Conservation (phyloP, 2,329 filamentous ascomycete species). For the Acarospora socialis region DNA sequence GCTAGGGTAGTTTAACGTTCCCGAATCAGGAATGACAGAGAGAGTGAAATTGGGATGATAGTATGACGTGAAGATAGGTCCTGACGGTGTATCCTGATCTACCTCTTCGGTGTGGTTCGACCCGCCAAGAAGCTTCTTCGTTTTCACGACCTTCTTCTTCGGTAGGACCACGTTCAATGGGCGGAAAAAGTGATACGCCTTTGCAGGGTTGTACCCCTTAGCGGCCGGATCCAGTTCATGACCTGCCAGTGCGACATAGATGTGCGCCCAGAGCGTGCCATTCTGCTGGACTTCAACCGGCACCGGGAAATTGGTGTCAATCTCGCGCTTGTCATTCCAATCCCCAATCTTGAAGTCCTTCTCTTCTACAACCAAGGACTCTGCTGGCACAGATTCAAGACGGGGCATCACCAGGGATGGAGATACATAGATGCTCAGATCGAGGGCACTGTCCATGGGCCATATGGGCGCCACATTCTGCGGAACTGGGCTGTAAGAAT, state of each 20-base stretch:
- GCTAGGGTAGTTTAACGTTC: slow-evolving; percentile 50
- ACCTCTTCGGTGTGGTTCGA: slow-evolving; percentile 26
- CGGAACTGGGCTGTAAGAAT: slow-evolving; percentile 46
- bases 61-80: slow-evolving; percentile 65
- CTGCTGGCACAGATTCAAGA: slow-evolving; percentile 48
- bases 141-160: slow-evolving; percentile 82
- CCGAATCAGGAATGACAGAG: slow-evolving; percentile 69
- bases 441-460: slow-evolving; percentile 62
- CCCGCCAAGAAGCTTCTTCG: slow-evolving; percentile 61
- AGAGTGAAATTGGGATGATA: slow-evolving; percentile 93
- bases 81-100: slow-evolving; percentile 40
- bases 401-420: slow-evolving; percentile 55
- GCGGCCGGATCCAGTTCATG: slow-evolving; percentile 61
- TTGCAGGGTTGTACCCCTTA: slow-evolving; percentile 55
- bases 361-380: slow-evolving; percentile 64
- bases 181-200: slow-evolving; percentile 70
- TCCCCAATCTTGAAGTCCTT: slow-evolving; percentile 66
- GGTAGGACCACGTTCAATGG: slow-evolving; percentile 80
- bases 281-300: slow-evolving; percentile 76
- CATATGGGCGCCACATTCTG: slow-evolving; percentile 73
- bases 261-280: slow-evolving; percentile 87
- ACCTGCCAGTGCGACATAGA: slow-evolving; percentile 70
- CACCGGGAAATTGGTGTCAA: slow-evolving; percentile 64
- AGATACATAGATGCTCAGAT: slow-evolving; percentile 75
- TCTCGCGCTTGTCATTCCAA: slow-evolving; percentile 60